Base-by-base conservation (phyloP, 1,139 yeast genomes). In the Lodderomyces parapsilosis region DNA sequence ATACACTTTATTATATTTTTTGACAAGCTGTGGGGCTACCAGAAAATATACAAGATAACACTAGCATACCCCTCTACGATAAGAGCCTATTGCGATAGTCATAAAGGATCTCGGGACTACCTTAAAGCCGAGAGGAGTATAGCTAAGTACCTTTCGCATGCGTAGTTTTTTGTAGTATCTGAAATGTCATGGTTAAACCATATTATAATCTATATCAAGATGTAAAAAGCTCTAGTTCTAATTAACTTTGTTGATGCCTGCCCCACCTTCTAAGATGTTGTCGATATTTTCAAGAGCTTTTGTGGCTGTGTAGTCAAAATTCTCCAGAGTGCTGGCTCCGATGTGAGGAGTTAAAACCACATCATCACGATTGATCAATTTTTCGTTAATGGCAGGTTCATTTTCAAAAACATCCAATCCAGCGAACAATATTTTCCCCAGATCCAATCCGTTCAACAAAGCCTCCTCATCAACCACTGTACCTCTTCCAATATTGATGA, bases 401-500 rank as follows among this genome's bases (percentile, higher is more conserved):
- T 75, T 61, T 53, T 81, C 86, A 61, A 70, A 87, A 5, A 89
- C 96, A 56, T 89, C 96, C 36, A 88, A 66, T 0, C 96, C 97
- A 13, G 84, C 93, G 56, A 83, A 78, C 18, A 75, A 63, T 3
- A 90, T 72, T 47, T 84, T 80, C 1, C 94, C 95, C 2, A 71
- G 57, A 50, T 81, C 74, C 47, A 90, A 69, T 0, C 88, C 96
- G 7, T 68, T 71, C 2, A 87, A 76, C 40, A 90, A 67, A 1
- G 84, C 95, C n/a, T 73, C 70, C 55, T 87, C 95, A 55, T 89
- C 86, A 45, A 90, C 72, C 17, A 88, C 80, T 3, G 76, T 58
- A 1, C 94, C 94, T 50, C 94, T 73, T 1, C 95, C 96, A 35
- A 86, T 82, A 59, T 89, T 89, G 44, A 89, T 83, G 31, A 89